phyloP scores from a whole-genome alignment of 2,329 filamentous ascomycete genomes.

The Ophiocordyceps australis region DNA sequence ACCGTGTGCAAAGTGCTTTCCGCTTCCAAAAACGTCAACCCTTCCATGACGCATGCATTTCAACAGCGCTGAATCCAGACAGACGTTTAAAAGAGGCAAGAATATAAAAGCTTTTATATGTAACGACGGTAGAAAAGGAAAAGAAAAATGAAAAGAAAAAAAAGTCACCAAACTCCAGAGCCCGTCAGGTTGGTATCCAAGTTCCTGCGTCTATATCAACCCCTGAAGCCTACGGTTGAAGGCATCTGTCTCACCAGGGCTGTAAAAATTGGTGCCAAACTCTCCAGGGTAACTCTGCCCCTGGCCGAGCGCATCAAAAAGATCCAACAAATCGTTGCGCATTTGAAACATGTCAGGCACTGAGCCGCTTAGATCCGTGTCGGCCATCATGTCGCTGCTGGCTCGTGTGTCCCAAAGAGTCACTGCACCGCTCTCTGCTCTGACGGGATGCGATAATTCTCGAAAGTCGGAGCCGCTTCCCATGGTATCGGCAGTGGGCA shows the following conservation, averaged over 20 bases:
- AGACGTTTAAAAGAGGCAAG: too few relatives aligned
- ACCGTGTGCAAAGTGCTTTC: too few relatives aligned
- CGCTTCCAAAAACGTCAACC: too few relatives aligned
- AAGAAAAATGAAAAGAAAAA: background rate
- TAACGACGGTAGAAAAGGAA: background rate
- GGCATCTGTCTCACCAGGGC: conserved; percentile 3
- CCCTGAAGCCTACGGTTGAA: conserved; percentile 11
- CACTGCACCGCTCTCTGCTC: background rate
- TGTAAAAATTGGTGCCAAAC: conserved; percentile 3
- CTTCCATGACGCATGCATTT: too few relatives aligned
- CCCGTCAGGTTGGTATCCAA: too few relatives aligned
- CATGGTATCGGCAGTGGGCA: background rate
- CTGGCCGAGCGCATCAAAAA: conserved; percentile 17
- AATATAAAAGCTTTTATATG: background rate
- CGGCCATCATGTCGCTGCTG: conserved; percentile 2
- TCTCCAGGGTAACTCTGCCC: conserved; percentile 7
- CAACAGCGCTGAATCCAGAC: too few relatives aligned
- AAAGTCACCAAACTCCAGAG: background rate
- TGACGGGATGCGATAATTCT: background rate
- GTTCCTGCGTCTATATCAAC: too few relatives aligned
- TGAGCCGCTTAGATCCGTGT: conserved; percentile 1
- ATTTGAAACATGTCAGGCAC: conserved; percentile 15
- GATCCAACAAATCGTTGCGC: conserved; percentile 14
- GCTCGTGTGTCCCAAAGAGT: background rate
- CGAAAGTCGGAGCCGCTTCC: background rate